A percentile compares a stretch with the other conserved stretches of the same genome.
phyloP scores from a whole-genome alignment of 208 protist species.

The Tritrichomonas foetus region DNA sequence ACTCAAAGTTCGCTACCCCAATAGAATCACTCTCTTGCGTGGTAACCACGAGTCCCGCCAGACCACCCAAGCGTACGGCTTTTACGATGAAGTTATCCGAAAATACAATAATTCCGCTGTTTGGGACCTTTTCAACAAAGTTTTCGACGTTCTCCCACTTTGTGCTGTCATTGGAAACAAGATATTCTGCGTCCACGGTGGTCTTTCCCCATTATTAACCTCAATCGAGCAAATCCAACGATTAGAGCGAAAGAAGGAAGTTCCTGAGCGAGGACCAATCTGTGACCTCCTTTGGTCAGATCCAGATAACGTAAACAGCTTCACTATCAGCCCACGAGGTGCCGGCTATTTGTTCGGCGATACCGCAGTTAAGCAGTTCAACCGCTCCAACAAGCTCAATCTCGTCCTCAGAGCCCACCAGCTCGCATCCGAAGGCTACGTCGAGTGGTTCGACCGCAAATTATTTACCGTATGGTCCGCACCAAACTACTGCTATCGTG shows the following conservation, averaged over 20 bases:
- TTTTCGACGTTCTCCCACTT: slow-evolving; percentile 8
- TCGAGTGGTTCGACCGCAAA: slow-evolving; percentile 63
- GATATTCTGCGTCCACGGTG: slow-evolving; percentile 94
- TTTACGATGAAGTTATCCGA: slow-evolving; percentile 85
- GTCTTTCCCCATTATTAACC: slow-evolving; percentile 92
- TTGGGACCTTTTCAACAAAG: background rate
- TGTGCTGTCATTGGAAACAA: background rate
- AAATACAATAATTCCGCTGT: slow-evolving; percentile 50
- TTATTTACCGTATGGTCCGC: slow-evolving; percentile 66
- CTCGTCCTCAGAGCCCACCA: slow-evolving; percentile 71
- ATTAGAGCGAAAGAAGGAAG: slow-evolving; percentile 77
- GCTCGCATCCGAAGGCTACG: slow-evolving; percentile 65
- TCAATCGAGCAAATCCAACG: slow-evolving; percentile 87
- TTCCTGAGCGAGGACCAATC: slow-evolving; percentile 96
- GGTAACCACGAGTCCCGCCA: slow-evolving; percentile 95
- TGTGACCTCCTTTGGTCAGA: slow-evolving; percentile 97
- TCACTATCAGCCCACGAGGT: slow-evolving; percentile 89
- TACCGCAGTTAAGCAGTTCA: slow-evolving; percentile 84
- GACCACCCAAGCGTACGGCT: slow-evolving; percentile 97
- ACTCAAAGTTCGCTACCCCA: slow-evolving; percentile 80
- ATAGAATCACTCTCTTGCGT: slow-evolving; percentile 84
- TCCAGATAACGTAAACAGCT: slow-evolving; percentile 86
- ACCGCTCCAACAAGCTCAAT: slow-evolving; percentile 77
- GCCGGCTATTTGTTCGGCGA: slow-evolving; percentile 98
- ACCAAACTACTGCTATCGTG: slow-evolving; percentile 65